phyloP scores from a whole-genome alignment of 2,329 filamentous ascomycete species.

The Exophiala sp. region DNA sequence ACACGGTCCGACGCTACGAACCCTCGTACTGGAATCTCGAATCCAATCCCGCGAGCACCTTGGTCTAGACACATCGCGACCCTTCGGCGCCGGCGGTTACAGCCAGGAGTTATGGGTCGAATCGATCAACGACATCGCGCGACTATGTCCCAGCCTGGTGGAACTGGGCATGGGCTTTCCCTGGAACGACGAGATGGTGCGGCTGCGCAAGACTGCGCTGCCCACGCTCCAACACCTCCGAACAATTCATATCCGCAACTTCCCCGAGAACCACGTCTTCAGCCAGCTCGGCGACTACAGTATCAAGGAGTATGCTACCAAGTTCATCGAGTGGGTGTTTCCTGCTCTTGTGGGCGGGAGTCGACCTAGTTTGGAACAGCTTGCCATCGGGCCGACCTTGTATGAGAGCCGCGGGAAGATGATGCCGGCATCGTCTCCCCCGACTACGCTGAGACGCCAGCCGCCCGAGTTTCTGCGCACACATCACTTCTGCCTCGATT shows the following conservation, averaged over 20 bases:
- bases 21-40: constrained; percentile 27
- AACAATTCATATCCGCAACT: constrained; percentile 30
- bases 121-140: constrained; percentile 26
- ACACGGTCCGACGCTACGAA: constrained; percentile 26
- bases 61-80: constrained; percentile 26
- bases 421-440: background rate
- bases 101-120: constrained; percentile 28
- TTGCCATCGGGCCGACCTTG: constrained; percentile 28
- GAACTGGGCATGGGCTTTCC: constrained; percentile 29
- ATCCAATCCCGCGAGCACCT: constrained; percentile 29
- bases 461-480: constrained; percentile 27
- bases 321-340: constrained; percentile 29
- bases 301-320: constrained; percentile 28
- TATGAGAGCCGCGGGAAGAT: constrained; percentile 27
- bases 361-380: constrained; percentile 22
- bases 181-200: constrained; percentile 28
- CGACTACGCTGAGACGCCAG: constrained; percentile 1
- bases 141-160: constrained; percentile 25
- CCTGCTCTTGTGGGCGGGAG: constrained; percentile 15
- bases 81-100: constrained; percentile 28
- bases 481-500: constrained; percentile 28
- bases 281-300: constrained; percentile 28
- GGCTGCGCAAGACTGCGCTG: constrained; percentile 24
- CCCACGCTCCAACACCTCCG: constrained; percentile 22
- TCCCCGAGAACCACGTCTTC: constrained; percentile 25